Percentiles rank a stretch among this genome's conserved stretches.
phyloP scores from a whole-genome alignment of 768 basidiomycete genomes.

The Rhodotorula diobovata region DNA sequence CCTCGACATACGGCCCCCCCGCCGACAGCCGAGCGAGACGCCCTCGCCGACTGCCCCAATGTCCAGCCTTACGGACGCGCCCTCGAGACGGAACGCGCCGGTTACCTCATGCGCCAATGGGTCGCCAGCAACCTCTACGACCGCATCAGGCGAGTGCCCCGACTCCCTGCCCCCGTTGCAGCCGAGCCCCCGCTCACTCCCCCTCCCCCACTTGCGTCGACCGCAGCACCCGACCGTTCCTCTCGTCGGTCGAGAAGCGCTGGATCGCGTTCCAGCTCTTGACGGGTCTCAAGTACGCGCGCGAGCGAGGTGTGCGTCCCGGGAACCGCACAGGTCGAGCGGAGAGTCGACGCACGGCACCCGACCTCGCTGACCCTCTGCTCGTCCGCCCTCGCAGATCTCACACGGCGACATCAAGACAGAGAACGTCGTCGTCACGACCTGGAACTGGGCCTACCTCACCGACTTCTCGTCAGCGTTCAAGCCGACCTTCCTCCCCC shows the following conservation, averaged over 20 bases:
- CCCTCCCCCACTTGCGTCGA: background rate
- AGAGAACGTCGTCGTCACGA: conserved; percentile 91
- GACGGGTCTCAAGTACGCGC: conserved; percentile 73
- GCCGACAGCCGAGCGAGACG: conserved; percentile 71
- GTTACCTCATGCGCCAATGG: conserved; percentile 92
- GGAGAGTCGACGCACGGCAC: background rate
- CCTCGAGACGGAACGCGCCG: conserved; percentile 91
- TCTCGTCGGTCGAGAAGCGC: conserved; percentile 86
- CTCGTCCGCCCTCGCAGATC: conserved; percentile 51
- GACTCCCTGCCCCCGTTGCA: background rate
- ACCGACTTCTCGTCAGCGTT: conserved; percentile 86
- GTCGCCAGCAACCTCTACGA: conserved; percentile 90
- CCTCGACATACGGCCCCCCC: background rate
- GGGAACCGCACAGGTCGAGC: too few relatives aligned
- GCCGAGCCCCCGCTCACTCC: background rate
- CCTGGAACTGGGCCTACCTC: conserved; percentile 91
- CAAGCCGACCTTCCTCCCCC: conserved; percentile 90
- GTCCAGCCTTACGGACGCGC: conserved; percentile 83
- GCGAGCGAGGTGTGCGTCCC: conserved; percentile 59
- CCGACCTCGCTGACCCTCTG: background rate
- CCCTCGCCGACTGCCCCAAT: conserved; percentile 76
- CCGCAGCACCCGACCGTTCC: conserved; percentile 85
- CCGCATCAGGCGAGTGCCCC: conserved; percentile 70
- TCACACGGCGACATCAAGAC: conserved; percentile 97
- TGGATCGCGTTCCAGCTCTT: conserved; percentile 96